Conservation (phyloP, 2,329 filamentous ascomycete genomes). For the Cladosporium sp. region DNA sequence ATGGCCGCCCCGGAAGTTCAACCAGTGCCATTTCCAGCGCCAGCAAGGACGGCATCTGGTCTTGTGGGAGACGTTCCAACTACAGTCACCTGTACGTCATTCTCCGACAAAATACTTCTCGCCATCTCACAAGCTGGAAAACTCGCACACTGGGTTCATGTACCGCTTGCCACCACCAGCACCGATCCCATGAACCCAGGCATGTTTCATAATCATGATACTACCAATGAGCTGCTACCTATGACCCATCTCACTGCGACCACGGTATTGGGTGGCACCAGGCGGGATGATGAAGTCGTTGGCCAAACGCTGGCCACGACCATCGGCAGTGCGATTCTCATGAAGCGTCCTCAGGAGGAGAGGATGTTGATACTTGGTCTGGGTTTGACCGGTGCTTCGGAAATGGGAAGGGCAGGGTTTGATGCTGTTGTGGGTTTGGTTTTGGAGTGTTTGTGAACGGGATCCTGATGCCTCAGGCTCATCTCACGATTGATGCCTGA, state of each 20-base stretch:
- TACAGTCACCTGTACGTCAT: conserved; percentile 66
- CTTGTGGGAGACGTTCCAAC: conserved; percentile 65
- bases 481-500: background rate
- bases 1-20: conserved; percentile 15
- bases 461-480: background rate
- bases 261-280: conserved; percentile 79
- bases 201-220: conserved; percentile 43
- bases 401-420: conserved; percentile 36
- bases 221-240: conserved; percentile 61
- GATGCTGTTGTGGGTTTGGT: conserved; percentile 33
- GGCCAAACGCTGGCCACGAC: conserved; percentile 88
- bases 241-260: conserved; percentile 78
- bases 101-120: conserved; percentile 85
- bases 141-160: conserved; percentile 90
- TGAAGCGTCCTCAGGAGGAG: conserved; percentile 61
- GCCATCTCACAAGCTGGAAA: conserved; percentile 82
- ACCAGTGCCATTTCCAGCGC: conserved; percentile 47
- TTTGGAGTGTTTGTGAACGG: conserved; percentile 19
- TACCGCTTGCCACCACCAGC: conserved; percentile 68
- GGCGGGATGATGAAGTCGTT: conserved; percentile 66
- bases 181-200: conserved; percentile 57
- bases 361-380: conserved; percentile 56
- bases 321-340: conserved; percentile 73
- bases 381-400: conserved; percentile 44
- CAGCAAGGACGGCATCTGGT: conserved; percentile 44